A percentile compares a stretch with the other conserved stretches of the same genome.
phyloP scores from a whole-genome alignment of 495 filamentous ascomycete genomes.

The Astrocystis sublimbata region DNA sequence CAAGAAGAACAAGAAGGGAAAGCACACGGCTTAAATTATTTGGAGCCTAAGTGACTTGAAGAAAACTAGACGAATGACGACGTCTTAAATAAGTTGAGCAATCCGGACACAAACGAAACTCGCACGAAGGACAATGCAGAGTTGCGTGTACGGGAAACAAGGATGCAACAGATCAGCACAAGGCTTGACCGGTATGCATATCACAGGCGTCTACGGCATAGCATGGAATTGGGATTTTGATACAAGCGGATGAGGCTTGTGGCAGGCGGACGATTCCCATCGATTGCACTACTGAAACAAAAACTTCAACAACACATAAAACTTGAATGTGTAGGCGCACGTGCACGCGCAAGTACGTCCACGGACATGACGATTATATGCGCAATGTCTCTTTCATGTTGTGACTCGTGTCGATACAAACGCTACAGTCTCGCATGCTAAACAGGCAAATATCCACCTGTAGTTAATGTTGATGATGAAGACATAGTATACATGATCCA shows the following conservation, averaged over 20 bases:
- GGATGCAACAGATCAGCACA: slow-evolving; percentile 17
- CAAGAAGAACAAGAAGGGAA: slow-evolving; percentile 54
- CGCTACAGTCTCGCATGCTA: too few species aligned
- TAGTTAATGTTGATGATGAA: too few species aligned
- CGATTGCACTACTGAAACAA: slow-evolving; percentile 30
- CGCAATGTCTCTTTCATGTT: too few species aligned
- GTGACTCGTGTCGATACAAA: too few species aligned
- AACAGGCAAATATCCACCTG: too few species aligned
- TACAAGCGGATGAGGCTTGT: slow-evolving; percentile 30
- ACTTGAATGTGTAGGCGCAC: too few species aligned
- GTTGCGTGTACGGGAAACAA: slow-evolving; percentile 20
- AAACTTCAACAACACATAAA: slow-evolving; percentile 14
- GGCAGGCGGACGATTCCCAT: slow-evolving; percentile 32
- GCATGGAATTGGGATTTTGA: slow-evolving; percentile 38
- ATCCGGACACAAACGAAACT: slow-evolving; percentile 22
- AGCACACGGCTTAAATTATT: slow-evolving; percentile 33
- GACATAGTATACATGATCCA: too few species aligned
- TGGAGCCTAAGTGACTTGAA: slow-evolving; percentile 8
- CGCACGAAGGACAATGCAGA: slow-evolving; percentile 7
- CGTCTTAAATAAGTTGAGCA: slow-evolving; percentile 30
- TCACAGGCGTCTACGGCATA: slow-evolving; percentile 45
- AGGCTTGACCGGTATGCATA: slow-evolving; percentile 6
- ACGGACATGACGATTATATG: too few species aligned
- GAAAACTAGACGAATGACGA: slow-evolving; percentile 20
- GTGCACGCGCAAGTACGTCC: too few species aligned